A percentile compares a stretch with the other conserved stretches of the same genome.
phyloP scores from a whole-genome alignment of 768 basidiomycete species.

The Rickenella mellea region DNA sequence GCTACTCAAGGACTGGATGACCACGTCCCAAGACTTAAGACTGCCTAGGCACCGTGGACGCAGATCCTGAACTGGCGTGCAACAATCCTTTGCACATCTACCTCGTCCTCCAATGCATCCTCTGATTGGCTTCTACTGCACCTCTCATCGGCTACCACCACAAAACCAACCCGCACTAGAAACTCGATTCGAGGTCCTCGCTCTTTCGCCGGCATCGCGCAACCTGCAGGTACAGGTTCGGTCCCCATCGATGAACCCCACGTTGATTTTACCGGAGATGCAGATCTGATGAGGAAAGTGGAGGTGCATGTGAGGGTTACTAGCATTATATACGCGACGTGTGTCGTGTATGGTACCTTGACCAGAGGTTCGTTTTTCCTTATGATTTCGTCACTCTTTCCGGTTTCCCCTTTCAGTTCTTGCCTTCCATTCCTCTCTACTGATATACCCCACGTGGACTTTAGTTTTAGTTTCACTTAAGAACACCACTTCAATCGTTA shows the following conservation, averaged over 20 bases:
- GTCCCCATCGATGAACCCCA: conserved; percentile 48
- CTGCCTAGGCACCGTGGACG: conserved; percentile 33
- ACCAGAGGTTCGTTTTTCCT: conserved; percentile 39
- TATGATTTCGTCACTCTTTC: too few relatives aligned
- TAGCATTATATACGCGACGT: conserved; percentile 33
- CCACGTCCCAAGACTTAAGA: conserved; percentile 30
- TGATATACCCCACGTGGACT: too few relatives aligned
- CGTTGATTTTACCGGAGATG: conserved; percentile 39
- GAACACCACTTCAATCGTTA: too few relatives aligned
- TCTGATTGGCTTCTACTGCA: too few relatives aligned
- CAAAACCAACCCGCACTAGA: conserved; percentile 33
- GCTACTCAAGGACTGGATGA: conserved; percentile 41
- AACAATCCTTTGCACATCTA: conserved; percentile 35
- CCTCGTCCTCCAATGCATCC: too few relatives aligned
- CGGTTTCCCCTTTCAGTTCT: too few relatives aligned
- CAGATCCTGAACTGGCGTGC: conserved; percentile 44
- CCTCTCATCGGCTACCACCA: too few relatives aligned
- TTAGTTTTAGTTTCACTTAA: too few relatives aligned
- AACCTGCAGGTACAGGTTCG: conserved; percentile 38
- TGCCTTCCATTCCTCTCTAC: too few relatives aligned
- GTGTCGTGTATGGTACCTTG: conserved; percentile 35
- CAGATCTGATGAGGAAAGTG: conserved; percentile 32
- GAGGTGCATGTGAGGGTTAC: conserved; percentile 39
- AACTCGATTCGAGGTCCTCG: conserved; percentile 36
- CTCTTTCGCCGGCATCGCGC: conserved; percentile 40